These are phyloP conservation scores for Colletotrichum abscissum DNA, from an alignment of 2,329 filamentous ascomycete species.

Conservation along the genomic window DNA sequence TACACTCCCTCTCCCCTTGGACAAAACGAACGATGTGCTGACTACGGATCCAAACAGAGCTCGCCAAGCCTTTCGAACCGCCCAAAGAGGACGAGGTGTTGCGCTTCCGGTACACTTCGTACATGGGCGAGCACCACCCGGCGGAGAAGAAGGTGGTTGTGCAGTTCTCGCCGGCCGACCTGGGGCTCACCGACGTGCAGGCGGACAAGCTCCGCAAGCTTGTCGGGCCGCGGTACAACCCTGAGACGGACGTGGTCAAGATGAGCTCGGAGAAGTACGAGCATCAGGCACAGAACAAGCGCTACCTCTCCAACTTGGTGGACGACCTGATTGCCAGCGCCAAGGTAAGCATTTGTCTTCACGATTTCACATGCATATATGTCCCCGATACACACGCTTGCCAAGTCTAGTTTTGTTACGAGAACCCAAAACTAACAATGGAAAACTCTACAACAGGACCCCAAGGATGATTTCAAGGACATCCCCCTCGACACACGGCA, in stretches of 20 bases:
- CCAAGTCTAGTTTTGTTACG: no score
- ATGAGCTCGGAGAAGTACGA: conserved; percentile 93
- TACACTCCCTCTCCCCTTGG: background rate
- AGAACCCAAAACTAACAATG: conserved; percentile 2
- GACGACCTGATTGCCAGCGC: conserved; percentile 79
- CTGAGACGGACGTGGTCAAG: conserved; percentile 81
- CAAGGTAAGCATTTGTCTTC: conserved; percentile 58
- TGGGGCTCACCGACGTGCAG: conserved; percentile 76
- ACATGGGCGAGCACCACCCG: conserved; percentile 94
- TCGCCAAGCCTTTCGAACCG: conserved; percentile 82
- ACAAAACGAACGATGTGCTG: conserved; percentile 16
- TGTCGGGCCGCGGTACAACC: conserved; percentile 87
- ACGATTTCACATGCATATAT: background rate
- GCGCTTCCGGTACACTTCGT: conserved; percentile 96
- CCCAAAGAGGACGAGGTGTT: conserved; percentile 77
- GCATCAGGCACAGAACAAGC: conserved; percentile 95
- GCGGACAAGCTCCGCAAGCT: conserved; percentile 88
- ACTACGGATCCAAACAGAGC: conserved; percentile 64
- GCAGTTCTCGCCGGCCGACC: conserved; percentile 82
- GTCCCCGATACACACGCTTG: background rate
- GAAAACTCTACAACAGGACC: conserved; percentile 62
- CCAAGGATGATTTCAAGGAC: conserved; percentile 85
- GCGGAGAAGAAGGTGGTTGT: conserved; percentile 94
- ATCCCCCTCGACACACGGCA: conserved; percentile 91
- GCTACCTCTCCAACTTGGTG: conserved; percentile 86